Conservation (phyloP, 2,329 filamentous ascomycete genomes). For the Ambrosiella xylebori region DNA sequence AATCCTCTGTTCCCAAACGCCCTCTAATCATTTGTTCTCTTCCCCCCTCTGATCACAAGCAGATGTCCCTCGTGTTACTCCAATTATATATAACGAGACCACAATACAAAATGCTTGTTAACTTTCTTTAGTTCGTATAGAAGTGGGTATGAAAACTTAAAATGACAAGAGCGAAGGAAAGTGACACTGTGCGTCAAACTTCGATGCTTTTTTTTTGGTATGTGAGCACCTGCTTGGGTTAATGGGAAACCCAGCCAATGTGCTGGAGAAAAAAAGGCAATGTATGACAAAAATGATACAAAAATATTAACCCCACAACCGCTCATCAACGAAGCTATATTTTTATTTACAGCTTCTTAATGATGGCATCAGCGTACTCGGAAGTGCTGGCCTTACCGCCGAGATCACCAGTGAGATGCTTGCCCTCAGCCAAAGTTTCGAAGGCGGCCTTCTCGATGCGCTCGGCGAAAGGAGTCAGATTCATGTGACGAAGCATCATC, state of each 20-base stretch:
- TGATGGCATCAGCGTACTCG: constrained; percentile 89
- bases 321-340: neutral
- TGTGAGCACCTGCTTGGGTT: neutral
- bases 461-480: constrained; percentile 63
- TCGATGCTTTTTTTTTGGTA: neutral
- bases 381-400: constrained; percentile 91
- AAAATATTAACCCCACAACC: neutral
- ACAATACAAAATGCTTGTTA: neutral
- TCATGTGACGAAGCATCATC: constrained; percentile 99
- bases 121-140: neutral
- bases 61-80: too few relatives aligned
- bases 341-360: constrained; percentile 41
- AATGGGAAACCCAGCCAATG: neutral
- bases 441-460: constrained; percentile 93
- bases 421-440: constrained; percentile 87
- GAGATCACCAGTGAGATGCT: constrained; percentile 86
- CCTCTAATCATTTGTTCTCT: neutral
- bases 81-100: neutral
- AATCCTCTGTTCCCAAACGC: neutral
- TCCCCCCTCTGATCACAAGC: neutral
- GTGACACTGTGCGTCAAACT: neutral
- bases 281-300: neutral
- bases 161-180: constrained; percentile 1
- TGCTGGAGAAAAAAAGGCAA: neutral
- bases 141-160: constrained; percentile 1